Evolutionary conservation across 2,329 filamentous ascomycete genomes (phyloP), one percentile per base, ranked within the genome.

Genomic region (Botrytis byssoidea): DNA sequence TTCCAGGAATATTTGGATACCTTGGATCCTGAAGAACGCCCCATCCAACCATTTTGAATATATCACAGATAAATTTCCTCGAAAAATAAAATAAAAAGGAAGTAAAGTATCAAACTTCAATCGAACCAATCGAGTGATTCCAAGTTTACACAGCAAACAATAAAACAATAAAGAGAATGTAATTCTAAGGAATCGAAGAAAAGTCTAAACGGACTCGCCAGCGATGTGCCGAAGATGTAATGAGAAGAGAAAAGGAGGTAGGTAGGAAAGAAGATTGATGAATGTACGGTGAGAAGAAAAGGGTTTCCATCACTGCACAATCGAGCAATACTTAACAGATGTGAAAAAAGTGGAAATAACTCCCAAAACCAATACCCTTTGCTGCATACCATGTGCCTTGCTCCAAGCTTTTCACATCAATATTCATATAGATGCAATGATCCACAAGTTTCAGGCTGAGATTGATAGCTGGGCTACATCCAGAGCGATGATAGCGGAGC

Each of bases 11-110:
- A 46, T 79, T 77, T 61, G 76, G 76, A 60, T 79, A 78, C 63
- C 76, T 78, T 32, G 74, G 74, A 76, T 80, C 77, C 61, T 81
- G 74, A 71, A 81, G 71, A 68, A 80, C 73, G 63, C 79, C 80
- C 77, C 76, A 80, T 40, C 75, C 74, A 74, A 79, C 74, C 72
- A 70, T 75, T 40, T 77, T 76, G 67, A 74, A 59, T 42, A 32
- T 40, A 40, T n/a, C 40, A 20, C 35, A 37, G 25, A 67, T 25
- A 10, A 32, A 37, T 55, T 35, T 68, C 46, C 59, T 74, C 2
- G 37, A 32, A 46, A 48, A 55, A 55, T 6, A 55, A 55, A 55
- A 37, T 37, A 37, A 9, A n/a, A 63, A 22, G 71, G 51, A 63
- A n/a, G 25, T 55, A 61, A 60, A 35, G 22, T 66, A 35, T 32